Base-by-base conservation (phyloP, 345 rosid genomes). In the Hibiscus mutabilis region DNA sequence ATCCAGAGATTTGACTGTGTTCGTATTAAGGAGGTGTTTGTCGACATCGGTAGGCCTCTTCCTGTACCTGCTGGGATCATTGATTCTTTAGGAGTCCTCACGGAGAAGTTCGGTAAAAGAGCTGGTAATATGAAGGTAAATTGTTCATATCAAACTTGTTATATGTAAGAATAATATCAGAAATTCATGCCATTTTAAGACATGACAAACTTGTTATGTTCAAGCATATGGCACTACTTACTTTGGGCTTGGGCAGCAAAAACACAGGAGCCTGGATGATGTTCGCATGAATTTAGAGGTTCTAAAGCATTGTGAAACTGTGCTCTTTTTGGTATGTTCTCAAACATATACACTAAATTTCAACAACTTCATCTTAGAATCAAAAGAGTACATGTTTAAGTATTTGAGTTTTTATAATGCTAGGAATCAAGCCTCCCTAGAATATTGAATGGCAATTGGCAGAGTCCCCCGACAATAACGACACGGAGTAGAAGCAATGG, bases 41-140 rank as follows among this genome's bases (percentile, higher is more conserved):
- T 83, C 2, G 88, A 84, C 69, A 84, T 88, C 19, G 91, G 84
- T 15, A 72, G 76, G 84, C 75, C 78, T 21, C 87, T 91, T 2
- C 97, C 97, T 3, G 73, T 79, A 40, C 86, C 97, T 2, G 80
- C 76, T 5, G 98, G 90, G 25, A 78, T 85, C 66, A 85, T 94
- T 76, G 98, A 91, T 84, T 91, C 98, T 55, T 80, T 94, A 42
- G 93, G 88, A 15, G 81, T 94, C 51, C 71, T 94, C 79, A 59
- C 80, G 19, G 79, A 82, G 44, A 91, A 83, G 70, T 94, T 94
- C 77, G 96, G 98, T 42, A 83, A 79, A 74, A 79, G 97, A 84
- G 97, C 98, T 66, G 98, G 98, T 42, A 80, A 94, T 61, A 90
- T 94, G 91, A 94, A 91, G 97, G 98, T 91, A 82, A 27, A 33